phyloP scores from a whole-genome alignment of 768 basidiomycete genomes.

The Lactifluus hygrophoroides region DNA sequence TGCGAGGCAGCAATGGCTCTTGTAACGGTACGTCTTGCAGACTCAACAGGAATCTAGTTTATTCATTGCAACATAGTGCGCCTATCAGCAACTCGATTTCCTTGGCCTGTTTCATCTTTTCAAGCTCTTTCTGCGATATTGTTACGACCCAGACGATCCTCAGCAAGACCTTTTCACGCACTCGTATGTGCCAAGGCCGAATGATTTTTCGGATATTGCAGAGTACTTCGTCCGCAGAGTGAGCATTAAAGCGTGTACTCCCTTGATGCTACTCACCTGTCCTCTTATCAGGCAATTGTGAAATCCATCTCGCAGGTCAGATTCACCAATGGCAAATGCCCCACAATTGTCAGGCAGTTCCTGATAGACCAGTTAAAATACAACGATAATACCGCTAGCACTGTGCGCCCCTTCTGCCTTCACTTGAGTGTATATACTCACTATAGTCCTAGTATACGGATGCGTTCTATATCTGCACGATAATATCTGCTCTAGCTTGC shows the following conservation, averaged over 20 bases:
- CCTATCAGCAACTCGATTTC: conserved; percentile 73
- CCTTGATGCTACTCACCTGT: neutral
- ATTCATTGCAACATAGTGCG: conserved; percentile 48
- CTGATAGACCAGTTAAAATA: conserved; percentile 88
- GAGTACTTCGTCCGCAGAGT: conserved; percentile 97
- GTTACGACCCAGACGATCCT: conserved; percentile 77
- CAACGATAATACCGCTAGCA: conserved; percentile 90
- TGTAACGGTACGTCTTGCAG: conserved; percentile 49
- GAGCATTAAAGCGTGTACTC: conserved; percentile 19
- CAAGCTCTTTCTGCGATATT: conserved; percentile 87
- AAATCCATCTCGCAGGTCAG: conserved; percentile 80
- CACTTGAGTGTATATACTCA: conserved; percentile 8
- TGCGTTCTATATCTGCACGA: conserved; percentile 79
- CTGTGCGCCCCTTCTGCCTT: conserved; percentile 40
- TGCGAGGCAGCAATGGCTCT: conserved; percentile 89
- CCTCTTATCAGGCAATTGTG: conserved; percentile 52
- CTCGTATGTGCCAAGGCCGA: conserved; percentile 89
- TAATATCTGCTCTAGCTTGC: conserved; percentile 76
- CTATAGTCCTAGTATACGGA: conserved; percentile 70
- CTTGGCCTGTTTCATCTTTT: conserved; percentile 92
- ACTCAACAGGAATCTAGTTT: conserved; percentile 7
- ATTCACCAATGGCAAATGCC: conserved; percentile 80
- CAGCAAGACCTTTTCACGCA: conserved; percentile 79
- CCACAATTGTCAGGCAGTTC: conserved; percentile 77
- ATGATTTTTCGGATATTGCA: conserved; percentile 84